phyloP scores from a whole-genome alignment of 1,284 basidiomycete species.

The Austroboletus niveus region DNA sequence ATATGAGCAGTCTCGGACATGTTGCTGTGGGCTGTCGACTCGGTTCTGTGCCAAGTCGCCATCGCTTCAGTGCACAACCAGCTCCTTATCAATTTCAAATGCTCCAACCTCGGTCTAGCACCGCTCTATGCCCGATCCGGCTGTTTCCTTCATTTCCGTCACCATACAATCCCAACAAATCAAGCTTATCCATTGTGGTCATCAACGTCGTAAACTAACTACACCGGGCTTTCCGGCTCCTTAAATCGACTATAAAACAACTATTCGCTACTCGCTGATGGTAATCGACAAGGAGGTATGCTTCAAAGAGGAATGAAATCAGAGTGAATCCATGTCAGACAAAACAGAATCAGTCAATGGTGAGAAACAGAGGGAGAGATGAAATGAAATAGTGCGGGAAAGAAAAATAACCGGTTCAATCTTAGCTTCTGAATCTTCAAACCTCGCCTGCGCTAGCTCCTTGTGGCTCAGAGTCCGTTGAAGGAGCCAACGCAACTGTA shows the following conservation, averaged over 20 bases:
- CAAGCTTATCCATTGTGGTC: conserved; percentile 17
- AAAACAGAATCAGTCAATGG: conserved; percentile 14
- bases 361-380: conserved; percentile 1
- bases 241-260: conserved; percentile 26
- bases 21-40: not conserved
- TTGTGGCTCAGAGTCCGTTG: conserved; percentile 19
- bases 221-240: conserved; percentile 10
- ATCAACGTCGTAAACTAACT: conserved; percentile 26
- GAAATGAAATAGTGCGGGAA: conserved; percentile 8
- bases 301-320: conserved; percentile 9
- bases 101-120: conserved; percentile 1
- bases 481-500: conserved; percentile 7
- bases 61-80: conserved; percentile 2
- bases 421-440: conserved; percentile 8
- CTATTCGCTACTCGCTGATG: conserved; percentile 14
- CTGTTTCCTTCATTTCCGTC: conserved; percentile 14
- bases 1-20: not conserved
- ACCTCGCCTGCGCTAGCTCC: conserved; percentile 10
- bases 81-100: conserved; percentile 31
- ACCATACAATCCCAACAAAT: not conserved
- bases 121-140: conserved; percentile 8
- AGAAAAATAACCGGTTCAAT: not conserved
- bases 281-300: conserved; percentile 2
- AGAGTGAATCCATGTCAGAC: conserved; percentile 10
- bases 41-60: conserved; percentile 4